Conservation (phyloP, 83 land plant genomes). For the Diphasiastrum complanatum region DNA sequence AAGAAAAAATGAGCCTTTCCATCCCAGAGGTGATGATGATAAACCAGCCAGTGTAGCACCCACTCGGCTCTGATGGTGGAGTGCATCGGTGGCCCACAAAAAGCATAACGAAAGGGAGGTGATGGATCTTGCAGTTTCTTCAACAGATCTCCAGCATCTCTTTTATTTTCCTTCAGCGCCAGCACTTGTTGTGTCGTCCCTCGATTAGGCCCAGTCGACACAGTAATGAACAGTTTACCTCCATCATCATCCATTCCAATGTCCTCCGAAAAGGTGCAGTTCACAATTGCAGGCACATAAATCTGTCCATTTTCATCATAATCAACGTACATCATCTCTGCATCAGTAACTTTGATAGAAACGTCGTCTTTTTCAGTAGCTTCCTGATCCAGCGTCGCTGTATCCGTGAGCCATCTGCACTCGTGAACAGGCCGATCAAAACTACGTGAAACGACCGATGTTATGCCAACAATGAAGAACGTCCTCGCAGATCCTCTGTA, state of each 20-base stretch:
- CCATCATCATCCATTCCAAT: constrained; percentile 19
- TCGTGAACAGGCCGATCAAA: constrained; percentile 6
- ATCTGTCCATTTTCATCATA: constrained; percentile 18
- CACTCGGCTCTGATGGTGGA: neutral
- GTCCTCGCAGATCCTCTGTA: constrained; percentile 7
- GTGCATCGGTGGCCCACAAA: constrained; percentile 23
- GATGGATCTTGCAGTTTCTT: too few relatives aligned
- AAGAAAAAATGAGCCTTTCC: constrained; percentile 17
- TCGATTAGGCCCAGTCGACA: neutral
- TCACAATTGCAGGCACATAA: constrained; percentile 21
- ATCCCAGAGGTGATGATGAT: constrained; percentile 19
- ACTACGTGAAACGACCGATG: constrained; percentile 9
- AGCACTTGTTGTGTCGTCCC: neutral
- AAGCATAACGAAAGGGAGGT: constrained; percentile 16
- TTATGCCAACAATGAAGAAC: constrained; percentile 13
- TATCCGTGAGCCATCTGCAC: constrained; percentile 16
- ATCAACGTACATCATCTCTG: constrained; percentile 9
- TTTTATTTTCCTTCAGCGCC: neutral
- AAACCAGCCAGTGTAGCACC: constrained; percentile 15
- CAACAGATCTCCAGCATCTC: neutral
- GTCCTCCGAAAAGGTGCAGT: constrained; percentile 15
- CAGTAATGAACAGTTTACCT: neutral
- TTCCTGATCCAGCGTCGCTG: constrained; percentile 1
- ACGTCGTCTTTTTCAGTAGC: neutral
- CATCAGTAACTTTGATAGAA: neutral